phyloP scores from a whole-genome alignment of 257 asterid species.

The Solanum virginianum region DNA sequence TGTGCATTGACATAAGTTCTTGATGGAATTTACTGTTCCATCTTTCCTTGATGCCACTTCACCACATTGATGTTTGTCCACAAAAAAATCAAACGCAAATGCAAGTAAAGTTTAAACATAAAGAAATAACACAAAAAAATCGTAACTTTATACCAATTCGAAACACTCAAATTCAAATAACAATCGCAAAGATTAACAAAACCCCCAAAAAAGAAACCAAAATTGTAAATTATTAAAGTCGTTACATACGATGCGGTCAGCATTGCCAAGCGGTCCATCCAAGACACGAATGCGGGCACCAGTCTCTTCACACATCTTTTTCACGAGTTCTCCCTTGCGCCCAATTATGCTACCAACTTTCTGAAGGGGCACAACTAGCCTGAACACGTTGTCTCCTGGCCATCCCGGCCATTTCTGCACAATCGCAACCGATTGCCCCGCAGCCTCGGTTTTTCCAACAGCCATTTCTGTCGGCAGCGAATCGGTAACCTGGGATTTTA shows the following conservation, averaged over 20 bases:
- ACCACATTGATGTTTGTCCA: neutral
- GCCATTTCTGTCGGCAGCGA: neutral
- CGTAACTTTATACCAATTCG: neutral
- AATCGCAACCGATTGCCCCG: slow-evolving; percentile 15
- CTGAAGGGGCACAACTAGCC: slow-evolving; percentile 58
- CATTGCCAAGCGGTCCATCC: slow-evolving; percentile 49
- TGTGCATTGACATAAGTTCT: neutral
- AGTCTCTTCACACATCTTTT: slow-evolving; percentile 80
- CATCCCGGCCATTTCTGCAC: slow-evolving; percentile 76
- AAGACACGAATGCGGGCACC: slow-evolving; percentile 67
- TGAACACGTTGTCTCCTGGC: slow-evolving; percentile 74
- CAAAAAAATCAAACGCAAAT: neutral
- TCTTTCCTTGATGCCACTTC: neutral
- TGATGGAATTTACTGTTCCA: neutral
- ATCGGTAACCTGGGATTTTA: neutral
- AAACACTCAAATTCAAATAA: neutral
- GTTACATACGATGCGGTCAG: slow-evolving; percentile 63
- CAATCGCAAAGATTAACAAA: neutral
- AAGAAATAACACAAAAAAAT: neutral
- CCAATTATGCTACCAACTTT: slow-evolving; percentile 88
- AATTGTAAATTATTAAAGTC: neutral
- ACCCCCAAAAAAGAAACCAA: neutral
- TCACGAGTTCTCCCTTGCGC: slow-evolving; percentile 74
- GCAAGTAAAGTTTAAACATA: neutral
- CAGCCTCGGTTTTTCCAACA: neutral